Percentiles rank a stretch among this genome's conserved stretches.
These are phyloP conservation scores for Arabidopsis hybrid DNA, from an alignment of 441 rosid genomes.

Conservation along the genomic window DNA sequence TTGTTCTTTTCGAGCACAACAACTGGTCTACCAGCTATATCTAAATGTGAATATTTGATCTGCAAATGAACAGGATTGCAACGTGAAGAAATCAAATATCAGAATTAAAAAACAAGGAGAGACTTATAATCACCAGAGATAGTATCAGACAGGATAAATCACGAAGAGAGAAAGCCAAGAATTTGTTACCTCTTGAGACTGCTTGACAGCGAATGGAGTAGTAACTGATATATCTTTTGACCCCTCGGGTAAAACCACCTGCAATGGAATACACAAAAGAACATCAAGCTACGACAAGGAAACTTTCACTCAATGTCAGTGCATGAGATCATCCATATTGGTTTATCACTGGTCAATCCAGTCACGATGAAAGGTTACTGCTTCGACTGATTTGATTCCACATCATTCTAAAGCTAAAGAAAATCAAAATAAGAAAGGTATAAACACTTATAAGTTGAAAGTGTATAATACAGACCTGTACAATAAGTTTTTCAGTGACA, in stretches of 20 bases:
- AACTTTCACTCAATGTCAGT: background rate
- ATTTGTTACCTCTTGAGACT: conserved; percentile 74
- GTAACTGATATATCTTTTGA: conserved; percentile 71
- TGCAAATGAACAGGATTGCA: conserved; percentile 43
- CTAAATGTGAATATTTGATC: conserved; percentile 88
- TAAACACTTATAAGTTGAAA: conserved; percentile 2
- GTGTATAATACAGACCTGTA: conserved; percentile 64
- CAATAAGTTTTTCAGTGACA: conserved; percentile 71
- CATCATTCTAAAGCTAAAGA: conserved; percentile 12
- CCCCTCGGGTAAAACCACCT: conserved; percentile 98
- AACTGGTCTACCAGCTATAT: conserved; percentile 88
- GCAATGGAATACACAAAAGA: conserved; percentile 24
- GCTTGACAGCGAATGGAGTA: conserved; percentile 77
- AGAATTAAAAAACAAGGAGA: background rate
- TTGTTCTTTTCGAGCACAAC: conserved; percentile 77
- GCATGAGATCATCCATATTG: background rate
- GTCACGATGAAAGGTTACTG: background rate
- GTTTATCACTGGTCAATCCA: background rate
- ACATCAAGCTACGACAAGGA: conserved; percentile 9
- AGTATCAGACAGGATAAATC: background rate
- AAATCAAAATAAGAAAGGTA: background rate
- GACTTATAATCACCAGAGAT: background rate
- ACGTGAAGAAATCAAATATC: conserved; percentile 20
- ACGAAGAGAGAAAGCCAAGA: conserved; percentile 16
- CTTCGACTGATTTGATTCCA: background rate